Evolutionary conservation across 805 yeast species (phyloP).

Genomic region (Brettanomyces nanus): DNA sequence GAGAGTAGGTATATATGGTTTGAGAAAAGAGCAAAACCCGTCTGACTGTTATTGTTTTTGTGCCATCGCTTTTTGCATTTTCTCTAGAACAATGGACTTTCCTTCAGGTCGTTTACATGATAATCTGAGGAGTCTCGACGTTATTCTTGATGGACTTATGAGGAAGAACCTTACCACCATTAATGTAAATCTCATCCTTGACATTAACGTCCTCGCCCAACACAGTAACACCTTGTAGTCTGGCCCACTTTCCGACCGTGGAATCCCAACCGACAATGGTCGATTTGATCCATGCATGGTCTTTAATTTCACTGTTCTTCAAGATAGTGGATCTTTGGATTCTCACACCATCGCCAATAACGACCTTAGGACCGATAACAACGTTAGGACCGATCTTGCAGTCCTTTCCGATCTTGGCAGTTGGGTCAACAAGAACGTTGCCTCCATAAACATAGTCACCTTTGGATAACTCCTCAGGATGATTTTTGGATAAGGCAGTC

Average conservation of each 20-base stretch:
- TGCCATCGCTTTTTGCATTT: too few species aligned
- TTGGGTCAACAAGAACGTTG: constrained; percentile 88
- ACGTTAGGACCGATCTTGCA: constrained; percentile 99
- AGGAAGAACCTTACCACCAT: constrained; percentile 98
- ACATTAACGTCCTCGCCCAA: constrained; percentile 98
- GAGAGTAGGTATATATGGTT: not conserved
- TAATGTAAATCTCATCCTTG: constrained; percentile 96
- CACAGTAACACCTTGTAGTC: constrained; percentile 95
- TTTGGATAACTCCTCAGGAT: constrained; percentile 51
- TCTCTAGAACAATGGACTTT: too few species aligned
- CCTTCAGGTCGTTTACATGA: constrained; percentile 75
- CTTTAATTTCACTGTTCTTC: constrained; percentile 85
- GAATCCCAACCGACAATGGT: constrained; percentile 99
- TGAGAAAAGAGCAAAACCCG: too few species aligned
- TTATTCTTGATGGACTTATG: constrained; percentile 95
- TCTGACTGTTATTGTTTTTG: too few species aligned
- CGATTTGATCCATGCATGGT: constrained; percentile 96
- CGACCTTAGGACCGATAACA: constrained; percentile 92
- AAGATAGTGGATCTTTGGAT: constrained; percentile 91
- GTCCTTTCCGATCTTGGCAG: constrained; percentile 85
- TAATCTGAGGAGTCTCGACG: constrained; percentile 96
- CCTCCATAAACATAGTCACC: constrained; percentile 80
- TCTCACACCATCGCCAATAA: constrained; percentile 97
- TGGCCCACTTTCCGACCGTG: constrained; percentile 97
- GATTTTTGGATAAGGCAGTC: constrained; percentile 75